A percentile compares a stretch with the other conserved stretches of the same genome.
These are phyloP conservation scores for Podaxis sp. DNA, from an alignment of 768 basidiomycete genomes.

Conservation along the genomic window DNA sequence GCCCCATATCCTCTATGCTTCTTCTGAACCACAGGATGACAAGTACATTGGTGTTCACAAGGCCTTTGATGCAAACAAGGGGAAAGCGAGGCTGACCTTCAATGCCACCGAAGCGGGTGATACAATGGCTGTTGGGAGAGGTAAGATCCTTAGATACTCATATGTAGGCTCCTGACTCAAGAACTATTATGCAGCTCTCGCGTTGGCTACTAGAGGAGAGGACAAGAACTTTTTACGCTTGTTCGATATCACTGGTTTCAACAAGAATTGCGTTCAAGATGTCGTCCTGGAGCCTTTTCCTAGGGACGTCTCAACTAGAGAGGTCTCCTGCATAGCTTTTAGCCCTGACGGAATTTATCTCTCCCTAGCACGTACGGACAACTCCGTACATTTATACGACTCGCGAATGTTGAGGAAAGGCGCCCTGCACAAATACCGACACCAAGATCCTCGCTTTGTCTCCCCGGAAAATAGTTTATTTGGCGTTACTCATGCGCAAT, in stretches of 20 bases:
- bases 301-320: conserved; percentile 17
- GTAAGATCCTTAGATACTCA: conserved; percentile 26
- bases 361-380: conserved; percentile 60
- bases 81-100: conserved; percentile 31
- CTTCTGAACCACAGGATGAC: conserved; percentile 45
- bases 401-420: conserved; percentile 44
- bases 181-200: conserved; percentile 4
- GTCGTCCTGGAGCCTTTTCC: conserved; percentile 38
- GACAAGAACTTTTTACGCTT: conserved; percentile 41
- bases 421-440: conserved; percentile 50
- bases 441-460: conserved; percentile 25
- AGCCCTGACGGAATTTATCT: conserved; percentile 64
- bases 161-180: neutral
- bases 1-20: conserved; percentile 49
- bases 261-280: conserved; percentile 25
- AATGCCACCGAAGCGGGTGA: conserved; percentile 55
- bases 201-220: conserved; percentile 14
- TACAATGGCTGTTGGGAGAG: conserved; percentile 45
- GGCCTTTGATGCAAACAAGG: conserved; percentile 42
- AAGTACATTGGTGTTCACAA: conserved; percentile 44
- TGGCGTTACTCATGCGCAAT: conserved; percentile 5
- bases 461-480: neutral
- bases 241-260: conserved; percentile 48
- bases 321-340: conserved; percentile 51
- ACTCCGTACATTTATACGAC: conserved; percentile 63